phyloP scores from a whole-genome alignment of 2,329 filamentous ascomycete genomes.

The Fusarium mexicanum region DNA sequence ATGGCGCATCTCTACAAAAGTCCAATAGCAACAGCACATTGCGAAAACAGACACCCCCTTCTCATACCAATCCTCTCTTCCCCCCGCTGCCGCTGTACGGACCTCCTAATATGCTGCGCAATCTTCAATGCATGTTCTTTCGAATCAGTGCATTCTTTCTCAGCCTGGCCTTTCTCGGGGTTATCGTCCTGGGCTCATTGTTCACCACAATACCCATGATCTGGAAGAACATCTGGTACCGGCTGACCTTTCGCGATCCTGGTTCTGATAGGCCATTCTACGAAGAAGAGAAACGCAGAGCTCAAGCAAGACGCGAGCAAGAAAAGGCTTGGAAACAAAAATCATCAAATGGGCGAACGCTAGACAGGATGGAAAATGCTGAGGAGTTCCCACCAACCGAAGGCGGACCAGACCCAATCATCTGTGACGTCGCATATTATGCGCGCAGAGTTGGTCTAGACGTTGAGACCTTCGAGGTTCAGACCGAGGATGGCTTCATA shows the following conservation, averaged over 20 bases:
- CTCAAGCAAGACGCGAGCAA: constrained; percentile 64
- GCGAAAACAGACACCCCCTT: constrained; percentile 65
- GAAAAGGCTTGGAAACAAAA: constrained; percentile 70
- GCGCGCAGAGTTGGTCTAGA: constrained; percentile 88
- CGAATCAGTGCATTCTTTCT: constrained; percentile 76
- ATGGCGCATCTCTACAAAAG: constrained; percentile 52
- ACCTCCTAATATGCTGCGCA: constrained; percentile 72
- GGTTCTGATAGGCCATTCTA: constrained; percentile 73
- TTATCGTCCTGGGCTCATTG: constrained; percentile 79
- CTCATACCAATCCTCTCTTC: constrained; percentile 82
- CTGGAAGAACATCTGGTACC: constrained; percentile 59
- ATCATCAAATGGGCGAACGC: constrained; percentile 48
- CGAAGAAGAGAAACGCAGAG: constrained; percentile 74
- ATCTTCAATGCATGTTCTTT: constrained; percentile 73
- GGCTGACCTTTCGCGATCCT: constrained; percentile 67
- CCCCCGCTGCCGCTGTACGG: constrained; percentile 86
- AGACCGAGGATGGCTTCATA: constrained; percentile 94
- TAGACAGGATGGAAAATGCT: constrained; percentile 55
- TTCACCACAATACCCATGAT: constrained; percentile 71
- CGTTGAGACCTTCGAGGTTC: constrained; percentile 82
- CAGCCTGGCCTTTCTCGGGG: constrained; percentile 78
- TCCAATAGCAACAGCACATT: constrained; percentile 59
- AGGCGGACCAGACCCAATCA: constrained; percentile 80
- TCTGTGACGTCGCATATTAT: constrained; percentile 86
- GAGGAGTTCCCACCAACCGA: constrained; percentile 78